These are phyloP conservation scores for Populus nigra DNA, from an alignment of 345 rosid species.

Conservation along the genomic window DNA sequence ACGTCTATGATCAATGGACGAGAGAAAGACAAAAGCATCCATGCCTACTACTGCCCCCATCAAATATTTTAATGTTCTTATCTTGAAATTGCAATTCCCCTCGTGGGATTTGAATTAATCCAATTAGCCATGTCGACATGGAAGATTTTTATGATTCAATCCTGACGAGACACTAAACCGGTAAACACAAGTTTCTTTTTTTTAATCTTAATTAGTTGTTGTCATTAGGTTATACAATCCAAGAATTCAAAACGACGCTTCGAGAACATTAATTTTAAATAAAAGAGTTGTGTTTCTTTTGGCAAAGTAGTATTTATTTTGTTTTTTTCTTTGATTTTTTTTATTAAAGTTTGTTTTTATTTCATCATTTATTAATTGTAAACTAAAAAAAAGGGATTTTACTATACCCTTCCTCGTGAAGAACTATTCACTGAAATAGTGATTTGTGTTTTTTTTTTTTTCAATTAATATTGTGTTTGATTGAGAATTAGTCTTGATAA, in stretches of 20 bases:
- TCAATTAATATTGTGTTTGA: too few species aligned
- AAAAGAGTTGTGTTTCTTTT: too few species aligned
- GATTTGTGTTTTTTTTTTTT: too few species aligned
- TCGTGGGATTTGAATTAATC: neutral
- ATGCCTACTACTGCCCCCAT: neutral
- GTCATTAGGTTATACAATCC: neutral
- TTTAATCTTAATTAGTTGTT: neutral
- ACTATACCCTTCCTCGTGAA: rapidly evolving
- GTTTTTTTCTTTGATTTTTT: too few species aligned
- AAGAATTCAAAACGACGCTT: neutral
- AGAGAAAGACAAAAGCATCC: neutral
- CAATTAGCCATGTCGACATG: neutral
- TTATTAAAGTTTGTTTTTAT: too few species aligned
- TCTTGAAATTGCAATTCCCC: neutral
- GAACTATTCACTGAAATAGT: rapidly evolving
- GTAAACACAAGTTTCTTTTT: neutral
- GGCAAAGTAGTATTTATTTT: too few species aligned
- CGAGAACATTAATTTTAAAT: neutral
- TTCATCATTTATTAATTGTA: too few species aligned
- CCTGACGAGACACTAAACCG: neutral
- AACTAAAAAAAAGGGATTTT: too few species aligned
- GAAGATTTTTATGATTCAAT: neutral
- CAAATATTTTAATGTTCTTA: neutral
- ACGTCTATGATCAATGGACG: neutral
- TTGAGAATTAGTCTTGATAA: too few species aligned